Evolutionary conservation across 73 alveolate genomes (phyloP), one percentile per base, ranked within the genome.

Genomic region (Paraurostyla sp.): DNA sequence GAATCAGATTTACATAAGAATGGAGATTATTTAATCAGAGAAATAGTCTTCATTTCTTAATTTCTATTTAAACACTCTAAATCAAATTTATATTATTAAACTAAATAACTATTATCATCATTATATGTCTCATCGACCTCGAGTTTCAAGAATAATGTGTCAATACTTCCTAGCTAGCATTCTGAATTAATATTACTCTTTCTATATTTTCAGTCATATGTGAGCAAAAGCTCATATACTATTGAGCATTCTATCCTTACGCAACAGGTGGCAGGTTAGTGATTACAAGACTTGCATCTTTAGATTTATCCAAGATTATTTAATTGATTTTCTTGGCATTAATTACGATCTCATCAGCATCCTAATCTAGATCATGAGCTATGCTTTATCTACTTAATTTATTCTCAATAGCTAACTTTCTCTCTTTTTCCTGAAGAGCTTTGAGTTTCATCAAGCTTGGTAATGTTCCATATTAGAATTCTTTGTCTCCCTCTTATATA

Each of bases 241-340:
- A 90, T 42, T 83, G 71, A 0, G 87, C 71, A 62, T 33, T 50
- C 54, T 90, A 49, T 16, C 51, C 43, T n/a, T 60, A 16, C 38
- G 45, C 16, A 40, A 71, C 59, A 1, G 90, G 85, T 0, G 95
- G 95, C 35, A 90, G 58, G 40, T 90, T 90, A 0, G 95, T 90
- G 0, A 90, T 68, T 6, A 90, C 95, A 18, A 90, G 51, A 62
- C 89, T 68, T 35, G 92, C 87, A 29, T 90, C 87, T 38, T 63
- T 57, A 0, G 92, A 82, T 50, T 56, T 81, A 25, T 81, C 84
- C n/a, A 85, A 0, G 2, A 90, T 90, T 29, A 46, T 83, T 20
- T 43, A 3, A 50, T 78, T 78, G 33, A 78, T 78, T 23, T n/a
- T n/a, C 49, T 45, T 60, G 0, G 76, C 84, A 23, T 43, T 63